A percentile compares a stretch with the other conserved stretches of the same genome.
Conservation (phyloP, 768 basidiomycete species). For the Suillus tomentosus region DNA sequence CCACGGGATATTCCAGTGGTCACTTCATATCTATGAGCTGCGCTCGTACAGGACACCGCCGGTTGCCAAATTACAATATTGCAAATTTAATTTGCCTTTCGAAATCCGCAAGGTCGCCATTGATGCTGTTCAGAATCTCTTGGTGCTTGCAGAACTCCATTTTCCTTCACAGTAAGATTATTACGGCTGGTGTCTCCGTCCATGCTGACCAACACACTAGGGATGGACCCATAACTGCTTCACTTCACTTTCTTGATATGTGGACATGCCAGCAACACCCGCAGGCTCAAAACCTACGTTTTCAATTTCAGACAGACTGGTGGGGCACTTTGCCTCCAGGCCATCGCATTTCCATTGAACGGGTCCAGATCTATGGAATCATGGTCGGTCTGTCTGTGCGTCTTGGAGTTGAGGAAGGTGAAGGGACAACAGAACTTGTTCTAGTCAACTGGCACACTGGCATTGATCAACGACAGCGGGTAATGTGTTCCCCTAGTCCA, state of each 20-base stretch:
- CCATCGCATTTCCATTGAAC: slow-evolving; percentile 33
- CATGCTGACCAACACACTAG: slow-evolving; percentile 15
- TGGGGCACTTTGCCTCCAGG: slow-evolving; percentile 35
- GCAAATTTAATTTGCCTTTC: slow-evolving; percentile 35
- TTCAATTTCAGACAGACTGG: slow-evolving; percentile 36
- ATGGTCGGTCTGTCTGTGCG: slow-evolving; percentile 30
- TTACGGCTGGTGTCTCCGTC: not conserved
- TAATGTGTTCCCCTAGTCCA: not conserved
- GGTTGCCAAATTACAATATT: slow-evolving; percentile 28
- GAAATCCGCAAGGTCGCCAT: slow-evolving; percentile 37
- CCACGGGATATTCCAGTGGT: slow-evolving; percentile 35
- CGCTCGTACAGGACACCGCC: slow-evolving; percentile 33
- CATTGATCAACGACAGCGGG: slow-evolving; percentile 14
- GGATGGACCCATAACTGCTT: slow-evolving; percentile 26
- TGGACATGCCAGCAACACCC: slow-evolving; percentile 59
- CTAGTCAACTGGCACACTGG: slow-evolving; percentile 34
- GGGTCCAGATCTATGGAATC: slow-evolving; percentile 30
- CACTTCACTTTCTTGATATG: slow-evolving; percentile 54
- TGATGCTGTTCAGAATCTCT: slow-evolving; percentile 31
- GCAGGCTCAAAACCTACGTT: slow-evolving; percentile 34
- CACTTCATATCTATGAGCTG: slow-evolving; percentile 35
- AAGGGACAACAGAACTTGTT: slow-evolving; percentile 33
- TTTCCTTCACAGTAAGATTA: slow-evolving; percentile 28
- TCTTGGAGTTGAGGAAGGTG: slow-evolving; percentile 34
- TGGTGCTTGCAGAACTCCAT: slow-evolving; percentile 33